phyloP scores from a whole-genome alignment of 768 basidiomycete genomes.

The Serendipita vermifera region DNA sequence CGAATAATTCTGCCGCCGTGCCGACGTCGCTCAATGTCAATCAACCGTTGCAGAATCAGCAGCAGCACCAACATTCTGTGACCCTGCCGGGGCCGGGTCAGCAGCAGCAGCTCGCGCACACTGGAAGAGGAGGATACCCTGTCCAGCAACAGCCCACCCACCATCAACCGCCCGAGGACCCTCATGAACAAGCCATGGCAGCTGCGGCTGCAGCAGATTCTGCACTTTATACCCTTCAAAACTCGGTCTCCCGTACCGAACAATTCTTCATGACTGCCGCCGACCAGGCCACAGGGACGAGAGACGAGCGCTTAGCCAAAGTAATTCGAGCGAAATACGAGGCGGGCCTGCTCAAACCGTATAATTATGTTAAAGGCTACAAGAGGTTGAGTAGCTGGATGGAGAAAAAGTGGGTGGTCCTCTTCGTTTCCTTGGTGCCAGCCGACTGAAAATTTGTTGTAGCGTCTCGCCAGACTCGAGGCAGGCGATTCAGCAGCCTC shows the following conservation, averaged over 20 bases:
- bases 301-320: conserved; percentile 77
- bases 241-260: conserved; percentile 70
- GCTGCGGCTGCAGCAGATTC: conserved; percentile 15
- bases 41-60: conserved; percentile 15
- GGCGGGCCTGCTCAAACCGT: conserved; percentile 86
- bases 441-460: background rate
- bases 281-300: conserved; percentile 81
- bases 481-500: conserved; percentile 79
- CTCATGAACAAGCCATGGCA: conserved; percentile 14
- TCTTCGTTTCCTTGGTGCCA: background rate
- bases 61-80: background rate
- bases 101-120: background rate
- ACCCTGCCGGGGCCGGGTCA: background rate
- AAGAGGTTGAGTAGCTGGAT: conserved; percentile 86
- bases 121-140: conserved; percentile 8
- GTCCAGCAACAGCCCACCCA: conserved; percentile 12
- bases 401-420: conserved; percentile 62
- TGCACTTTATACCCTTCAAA: conserved; percentile 36
- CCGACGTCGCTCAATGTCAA: conserved; percentile 32
- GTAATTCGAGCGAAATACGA: conserved; percentile 97
- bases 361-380: conserved; percentile 95
- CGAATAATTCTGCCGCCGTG: conserved; percentile 34
- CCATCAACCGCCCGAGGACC: conserved; percentile 16
- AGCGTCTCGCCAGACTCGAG: conserved; percentile 86
- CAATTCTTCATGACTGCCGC: conserved; percentile 85